Base-by-base conservation (phyloP, 106 monocot genomes). In the Apostasia ramifera region DNA sequence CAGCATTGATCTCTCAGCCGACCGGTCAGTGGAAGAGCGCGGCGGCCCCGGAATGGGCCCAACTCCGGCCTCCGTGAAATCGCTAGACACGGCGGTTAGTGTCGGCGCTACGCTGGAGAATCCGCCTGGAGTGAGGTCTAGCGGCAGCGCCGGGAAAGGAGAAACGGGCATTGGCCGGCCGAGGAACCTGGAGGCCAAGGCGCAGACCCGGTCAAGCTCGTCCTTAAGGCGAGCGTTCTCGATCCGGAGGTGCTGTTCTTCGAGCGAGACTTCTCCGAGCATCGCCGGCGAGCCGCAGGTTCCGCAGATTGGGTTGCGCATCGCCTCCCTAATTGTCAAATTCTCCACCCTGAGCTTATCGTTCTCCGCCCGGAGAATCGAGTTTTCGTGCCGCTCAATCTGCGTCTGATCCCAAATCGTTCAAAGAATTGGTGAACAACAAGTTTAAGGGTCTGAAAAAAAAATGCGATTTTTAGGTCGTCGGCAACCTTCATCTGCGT, bases 141-240 rank as follows among this genome's bases (percentile, higher is more conserved):
- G 78, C 4, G 72, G 74, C 1, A 81, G 70, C 53, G 58, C 59
- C 6, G 59, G 67, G n/a, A 74, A 66, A 8, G 61, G 1, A 57
- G 66, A 40, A 44, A 76, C 55, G 6, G 82, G 69, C 37, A 82
- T 56, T 1, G 89, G 76, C 15, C 77, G 44, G 55, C 85, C 85
- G 0, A 83, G 61, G 75, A 88, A 87, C 57, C 82, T 86, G 4
- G 83, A 82, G 44, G 91, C 84, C n/a, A 91, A 74, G 1, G 81
- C 80, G 51, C 80, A 80, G 62, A 91, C 86, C 0, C 88, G 88
- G 40, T 82, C 85, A 12, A 95, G 86, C 76, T 95, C 95, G 53
- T 95, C 95, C 63, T 82, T 91, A 12, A 95, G 76, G 2, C 95
- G 78, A 0, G 95, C 91, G 66, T 95, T 95, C 76, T 95, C 95